Percentiles rank a stretch among this genome's conserved stretches.
Conservation (phyloP, 169 alveolate species). For the Plasmodium vinckei region DNA sequence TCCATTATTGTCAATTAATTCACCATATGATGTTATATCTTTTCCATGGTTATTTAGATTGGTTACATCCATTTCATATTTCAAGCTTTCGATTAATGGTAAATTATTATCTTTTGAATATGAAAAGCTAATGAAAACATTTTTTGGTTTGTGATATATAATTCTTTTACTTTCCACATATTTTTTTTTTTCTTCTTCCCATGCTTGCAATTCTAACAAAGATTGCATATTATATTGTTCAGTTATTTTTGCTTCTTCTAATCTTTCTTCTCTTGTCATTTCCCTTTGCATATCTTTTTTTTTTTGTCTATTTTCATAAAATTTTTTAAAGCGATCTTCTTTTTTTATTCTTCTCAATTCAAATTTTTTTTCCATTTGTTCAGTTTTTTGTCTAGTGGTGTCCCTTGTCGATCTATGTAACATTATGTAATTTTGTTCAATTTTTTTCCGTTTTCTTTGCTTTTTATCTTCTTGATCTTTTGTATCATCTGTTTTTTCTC, state of each 20-base stretch:
- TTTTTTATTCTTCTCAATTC: conserved; percentile 76
- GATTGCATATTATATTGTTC: conserved; percentile 85
- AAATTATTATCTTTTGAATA: conserved; percentile 49
- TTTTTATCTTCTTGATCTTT: conserved; percentile 7
- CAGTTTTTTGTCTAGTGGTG: conserved; percentile 70
- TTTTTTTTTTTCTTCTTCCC: conserved; percentile 79
- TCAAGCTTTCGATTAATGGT: conserved; percentile 55
- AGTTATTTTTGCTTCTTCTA: conserved; percentile 85
- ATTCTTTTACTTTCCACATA: conserved; percentile 37
- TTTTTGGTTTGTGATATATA: conserved; percentile 50
- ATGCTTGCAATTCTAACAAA: conserved; percentile 84
- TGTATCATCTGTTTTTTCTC: not conserved
- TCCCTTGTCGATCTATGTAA: conserved; percentile 69
- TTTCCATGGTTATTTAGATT: not conserved
- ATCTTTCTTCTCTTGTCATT: conserved; percentile 87
- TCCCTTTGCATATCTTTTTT: conserved; percentile 62
- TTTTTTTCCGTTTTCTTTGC: conserved; percentile 23
- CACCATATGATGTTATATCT: not conserved
- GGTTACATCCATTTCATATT: conserved; percentile 29
- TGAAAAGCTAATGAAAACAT: conserved; percentile 68
- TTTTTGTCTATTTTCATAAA: conserved; percentile 43
- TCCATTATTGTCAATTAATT: not conserved
- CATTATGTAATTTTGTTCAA: conserved; percentile 15
- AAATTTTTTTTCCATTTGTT: conserved; percentile 51
- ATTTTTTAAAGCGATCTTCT: conserved; percentile 73